Base-by-base conservation (phyloP, 495 filamentous ascomycete genomes). In the Daldinia bambusicola region DNA sequence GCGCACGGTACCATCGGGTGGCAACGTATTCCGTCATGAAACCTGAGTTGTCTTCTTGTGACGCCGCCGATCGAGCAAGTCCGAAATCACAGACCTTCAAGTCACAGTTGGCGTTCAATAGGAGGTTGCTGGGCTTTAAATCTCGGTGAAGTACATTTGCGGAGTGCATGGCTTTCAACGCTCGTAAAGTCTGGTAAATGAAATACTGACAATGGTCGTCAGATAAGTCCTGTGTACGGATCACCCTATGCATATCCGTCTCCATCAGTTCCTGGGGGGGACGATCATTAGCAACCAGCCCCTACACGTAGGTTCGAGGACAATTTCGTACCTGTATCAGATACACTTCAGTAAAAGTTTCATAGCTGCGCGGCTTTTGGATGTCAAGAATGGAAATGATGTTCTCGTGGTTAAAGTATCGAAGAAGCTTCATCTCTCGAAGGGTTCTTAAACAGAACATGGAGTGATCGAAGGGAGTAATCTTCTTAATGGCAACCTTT, bases 11-110 rank as follows among this genome's bases (percentile, higher is more conserved):
- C 96, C 96, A 99, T 76, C 96, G 88, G 60, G 96, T 99, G 52
- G 96, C 96, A 61, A 99, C 96, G 78, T 99, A 99, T 92, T 99
- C 96, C 14, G 96, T 99, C 96, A 99, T 99, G 87, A 98, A 99
- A 31, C 96, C 96, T 7, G 95, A 97, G 82, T 99, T 99, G 80
- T 99, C 96, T 74, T 98, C 96, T 73, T 91, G 95, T 60, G 91
- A 97, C 40, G 91, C 95, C 52, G 93, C 96, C 62, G 90, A 98
- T 77, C 96, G 86, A 55, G 96, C 96, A 34, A 99, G 87, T 69
- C 96, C 96, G 74, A 99, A 99, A 78, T 99, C 96, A 81, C 93
- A 97, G 70, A 99, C 96, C 83, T 99, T 99, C 74, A 99, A 84
- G 80, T 99, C 96, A 78, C 96, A 99, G 85, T 99, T 98, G 77